These are phyloP conservation scores for Tephrocybe sp. DNA, from an alignment of 768 basidiomycete genomes.

Conservation along the genomic window DNA sequence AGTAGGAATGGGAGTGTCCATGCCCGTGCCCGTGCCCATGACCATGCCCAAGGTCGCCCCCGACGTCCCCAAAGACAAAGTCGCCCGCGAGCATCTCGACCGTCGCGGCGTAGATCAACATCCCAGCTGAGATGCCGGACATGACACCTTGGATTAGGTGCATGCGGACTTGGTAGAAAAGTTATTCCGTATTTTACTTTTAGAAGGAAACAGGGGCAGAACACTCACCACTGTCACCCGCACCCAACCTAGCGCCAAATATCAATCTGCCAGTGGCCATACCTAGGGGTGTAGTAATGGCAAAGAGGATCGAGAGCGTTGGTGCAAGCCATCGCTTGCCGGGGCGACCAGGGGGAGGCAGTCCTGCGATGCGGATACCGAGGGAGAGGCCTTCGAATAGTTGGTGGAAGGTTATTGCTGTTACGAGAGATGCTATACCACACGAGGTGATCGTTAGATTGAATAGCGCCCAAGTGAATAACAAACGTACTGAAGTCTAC, in stretches of 20 bases:
- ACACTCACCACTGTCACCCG: conserved; percentile 4
- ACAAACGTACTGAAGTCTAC: conserved; percentile 64
- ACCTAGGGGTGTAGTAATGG: conserved; percentile 71
- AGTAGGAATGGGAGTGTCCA: too few species aligned
- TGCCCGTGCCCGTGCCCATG: conserved; percentile 20
- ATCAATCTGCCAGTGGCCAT: conserved; percentile 58
- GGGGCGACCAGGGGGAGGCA: conserved; percentile 41
- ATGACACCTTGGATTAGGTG: conserved; percentile 68
- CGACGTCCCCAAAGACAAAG: conserved; percentile 72
- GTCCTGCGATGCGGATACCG: conserved; percentile 74
- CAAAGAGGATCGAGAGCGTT: conserved; percentile 61
- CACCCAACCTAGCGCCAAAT: conserved; percentile 42
- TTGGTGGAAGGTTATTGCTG: conserved; percentile 81
- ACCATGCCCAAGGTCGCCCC: conserved; percentile 29
- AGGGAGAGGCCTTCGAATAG: conserved; percentile 83
- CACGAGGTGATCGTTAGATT: background rate
- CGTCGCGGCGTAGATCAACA: conserved; percentile 81
- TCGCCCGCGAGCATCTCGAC: conserved; percentile 89
- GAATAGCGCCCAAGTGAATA: too few species aligned
- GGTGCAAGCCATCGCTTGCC: conserved; percentile 58
- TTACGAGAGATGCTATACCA: conserved; percentile 61
- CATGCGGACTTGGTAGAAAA: conserved; percentile 39
- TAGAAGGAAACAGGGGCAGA: background rate
- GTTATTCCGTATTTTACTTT: background rate
- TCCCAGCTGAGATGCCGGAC: conserved; percentile 80